Evolutionary conservation across 1,284 basidiomycete genomes (phyloP).

Genomic region (Ceratorhiza oryzae-sativae): DNA sequence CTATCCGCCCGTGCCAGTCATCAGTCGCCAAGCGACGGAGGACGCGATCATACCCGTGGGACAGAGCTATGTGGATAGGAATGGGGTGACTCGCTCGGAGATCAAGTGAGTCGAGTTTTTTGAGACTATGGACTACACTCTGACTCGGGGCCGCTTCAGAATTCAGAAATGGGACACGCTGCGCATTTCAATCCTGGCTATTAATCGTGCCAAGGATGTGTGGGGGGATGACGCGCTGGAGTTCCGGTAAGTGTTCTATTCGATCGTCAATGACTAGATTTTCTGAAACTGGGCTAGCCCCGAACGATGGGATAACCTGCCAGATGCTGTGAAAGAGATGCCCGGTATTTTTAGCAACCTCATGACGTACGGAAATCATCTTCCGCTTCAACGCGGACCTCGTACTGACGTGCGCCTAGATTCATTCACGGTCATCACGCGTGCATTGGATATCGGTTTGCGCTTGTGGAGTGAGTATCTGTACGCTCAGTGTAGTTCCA

Average conservation of each 20-base stretch:
- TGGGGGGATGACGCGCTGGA: constrained; percentile 42
- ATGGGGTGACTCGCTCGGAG: constrained; percentile 37
- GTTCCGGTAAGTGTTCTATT: constrained; percentile 29
- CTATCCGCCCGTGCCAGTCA: constrained; percentile 22
- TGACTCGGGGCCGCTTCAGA: background rate
- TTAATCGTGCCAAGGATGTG: constrained; percentile 39
- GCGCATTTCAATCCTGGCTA: constrained; percentile 23
- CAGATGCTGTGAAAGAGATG: constrained; percentile 35
- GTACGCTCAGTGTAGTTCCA: background rate
- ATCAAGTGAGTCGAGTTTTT: constrained; percentile 29
- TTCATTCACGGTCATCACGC: constrained; percentile 36
- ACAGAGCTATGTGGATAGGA: constrained; percentile 33
- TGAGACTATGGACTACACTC: background rate
- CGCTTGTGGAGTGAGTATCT: constrained; percentile 36
- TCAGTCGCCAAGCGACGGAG: constrained; percentile 23
- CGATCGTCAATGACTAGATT: no score
- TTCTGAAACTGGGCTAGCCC: constrained; percentile 15
- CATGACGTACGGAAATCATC: constrained; percentile 21
- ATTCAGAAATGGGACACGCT: constrained; percentile 36
- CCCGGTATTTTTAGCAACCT: constrained; percentile 32
- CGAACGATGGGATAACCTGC: constrained; percentile 41
- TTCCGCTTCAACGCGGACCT: background rate
- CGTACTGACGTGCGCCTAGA: background rate
- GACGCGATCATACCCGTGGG: constrained; percentile 41
- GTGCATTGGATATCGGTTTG: constrained; percentile 41